Conservation (phyloP, 495 filamentous ascomycete genomes). For the Aspergillus wentii region DNA sequence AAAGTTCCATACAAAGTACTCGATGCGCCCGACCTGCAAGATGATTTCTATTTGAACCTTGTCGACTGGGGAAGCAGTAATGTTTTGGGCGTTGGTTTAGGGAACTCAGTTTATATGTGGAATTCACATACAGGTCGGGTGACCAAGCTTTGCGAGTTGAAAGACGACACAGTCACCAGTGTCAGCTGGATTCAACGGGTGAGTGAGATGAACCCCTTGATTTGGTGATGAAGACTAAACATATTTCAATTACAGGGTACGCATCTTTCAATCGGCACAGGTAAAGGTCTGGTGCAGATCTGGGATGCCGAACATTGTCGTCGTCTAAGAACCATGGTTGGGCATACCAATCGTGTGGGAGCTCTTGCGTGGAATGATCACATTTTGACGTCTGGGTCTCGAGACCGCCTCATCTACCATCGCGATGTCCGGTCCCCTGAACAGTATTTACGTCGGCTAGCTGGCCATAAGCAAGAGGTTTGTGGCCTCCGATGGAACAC, state of each 20-base stretch:
- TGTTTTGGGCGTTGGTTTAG: conserved; percentile 85
- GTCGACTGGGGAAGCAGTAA: conserved; percentile 98
- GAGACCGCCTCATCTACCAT: conserved; percentile 89
- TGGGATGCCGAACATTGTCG: conserved; percentile 90
- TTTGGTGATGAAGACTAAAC: conserved; percentile 6
- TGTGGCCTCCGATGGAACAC: conserved; percentile 98
- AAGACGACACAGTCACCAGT: conserved; percentile 90
- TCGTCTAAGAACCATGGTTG: conserved; percentile 89
- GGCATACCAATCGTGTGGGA: conserved; percentile 85
- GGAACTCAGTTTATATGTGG: conserved; percentile 98
- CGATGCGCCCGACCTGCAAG: conserved; percentile 90
- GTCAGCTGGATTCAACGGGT: conserved; percentile 94
- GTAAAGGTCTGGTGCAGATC: conserved; percentile 90
- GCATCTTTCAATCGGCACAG: conserved; percentile 90
- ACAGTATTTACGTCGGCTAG: conserved; percentile 76
- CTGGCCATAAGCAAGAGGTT: conserved; percentile 95
- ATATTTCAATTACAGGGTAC: conserved; percentile 55
- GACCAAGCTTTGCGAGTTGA: conserved; percentile 86
- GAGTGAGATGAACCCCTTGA: conserved; percentile 11
- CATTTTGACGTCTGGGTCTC: conserved; percentile 90
- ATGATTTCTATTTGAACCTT: conserved; percentile 96
- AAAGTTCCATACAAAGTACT: conserved; percentile 98
- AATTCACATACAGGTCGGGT: conserved; percentile 82
- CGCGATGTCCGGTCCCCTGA: conserved; percentile 92
- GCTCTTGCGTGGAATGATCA: conserved; percentile 97